Base-by-base conservation (phyloP, 768 basidiomycete species). In the Gloeopeniophorella convolvens region DNA sequence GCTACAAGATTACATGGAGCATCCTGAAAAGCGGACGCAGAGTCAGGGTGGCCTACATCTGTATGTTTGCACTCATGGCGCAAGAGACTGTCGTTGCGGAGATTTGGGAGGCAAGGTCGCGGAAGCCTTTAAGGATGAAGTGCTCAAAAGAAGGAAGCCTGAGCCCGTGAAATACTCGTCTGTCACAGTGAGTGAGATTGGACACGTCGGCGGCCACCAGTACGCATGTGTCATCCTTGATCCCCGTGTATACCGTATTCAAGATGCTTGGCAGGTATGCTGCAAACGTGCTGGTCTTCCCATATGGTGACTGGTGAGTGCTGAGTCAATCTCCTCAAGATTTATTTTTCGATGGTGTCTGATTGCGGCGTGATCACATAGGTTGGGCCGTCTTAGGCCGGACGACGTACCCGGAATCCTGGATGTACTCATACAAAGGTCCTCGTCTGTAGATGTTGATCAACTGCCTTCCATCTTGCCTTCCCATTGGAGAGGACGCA, bases 161-260 rank as follows among this genome's bases (percentile, higher is more conserved):
- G 52, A 48, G 4, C 42, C 46, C 23, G 33, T 20, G 18, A 52
- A 65, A 37, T 53, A 28, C 9, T 60, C 71, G 28, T 56, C 54
- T 58, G 72, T 72, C 20, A 63, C 63, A 36, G 68, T 90, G 2
- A 78, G 78, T 3, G 80, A 88, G 55, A 76, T 83, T 5, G 84
- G 76, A 2, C 89, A 93, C 64, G 80, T 93, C 43, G 89, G 90
- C 1, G 88, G 88, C 21, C 89, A 93, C 66, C 74, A 86, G 89
- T 87, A 60, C 62, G 82, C 72, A 36, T 10, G 41, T 16, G 53
- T 21, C 35, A 40, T 31, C 31, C 27, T n/a, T 13, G 8, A 20
- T 49, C n/a, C 21, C 40, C 37, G 50, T 41, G 30, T n/a, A 21
- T 26, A 36, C 32, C 26, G 26, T 50, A 10, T 27, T 26, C 34